Base-by-base conservation (phyloP, 805 yeast genomes). In the Jamesozyma jinghongensis region DNA sequence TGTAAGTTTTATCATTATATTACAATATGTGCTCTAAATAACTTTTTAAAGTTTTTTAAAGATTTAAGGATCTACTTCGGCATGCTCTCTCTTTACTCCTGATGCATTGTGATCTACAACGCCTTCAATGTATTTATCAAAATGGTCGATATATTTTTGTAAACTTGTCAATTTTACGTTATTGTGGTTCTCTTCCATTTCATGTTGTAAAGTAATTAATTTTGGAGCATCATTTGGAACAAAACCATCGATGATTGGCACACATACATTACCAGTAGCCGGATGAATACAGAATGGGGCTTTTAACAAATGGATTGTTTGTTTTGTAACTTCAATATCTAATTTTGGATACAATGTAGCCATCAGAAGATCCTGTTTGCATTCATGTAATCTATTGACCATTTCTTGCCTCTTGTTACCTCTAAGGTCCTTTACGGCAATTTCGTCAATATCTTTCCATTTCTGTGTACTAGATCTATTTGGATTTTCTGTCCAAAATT, bases 211-310 rank as follows among this genome's bases (percentile, higher is more conserved):
- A 30, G 67, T 66, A 38, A 75, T 65, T 43, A 88, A 66, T 46
- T 79, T 84, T 14, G 97, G 97, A 1, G 94, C 88, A 11, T 66
- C 68, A 47, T 73, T 72, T 2, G 97, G 97, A 51, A 81, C 77
- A 55, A 90, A 92, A 28, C 16, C 14, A 19, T 52, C 57, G 26
- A 48, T 46, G 14, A 62, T 81, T 0, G 97, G 96, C 6, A 92
- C 95, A 74, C 97, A 92, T 3, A 92, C 84, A 53, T 85, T 82
- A 6, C 96, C 96, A 0, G 98, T 92, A 2, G 86, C 80, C 2
- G 98, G 98, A 61, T 92, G 98, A 33, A 92, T 79, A 67, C 97
- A 90, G 60, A 92, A 92, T 14, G 98, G 98, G 1, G 97, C 84
- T 59, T 92, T 92, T 52, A 92, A 73, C 63, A 92, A 78, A 68